Evolutionary conservation across 495 filamentous ascomycete genomes (phyloP), one percentile per base, ranked within the genome.

Genomic region (Penicilliopsis zonata): DNA sequence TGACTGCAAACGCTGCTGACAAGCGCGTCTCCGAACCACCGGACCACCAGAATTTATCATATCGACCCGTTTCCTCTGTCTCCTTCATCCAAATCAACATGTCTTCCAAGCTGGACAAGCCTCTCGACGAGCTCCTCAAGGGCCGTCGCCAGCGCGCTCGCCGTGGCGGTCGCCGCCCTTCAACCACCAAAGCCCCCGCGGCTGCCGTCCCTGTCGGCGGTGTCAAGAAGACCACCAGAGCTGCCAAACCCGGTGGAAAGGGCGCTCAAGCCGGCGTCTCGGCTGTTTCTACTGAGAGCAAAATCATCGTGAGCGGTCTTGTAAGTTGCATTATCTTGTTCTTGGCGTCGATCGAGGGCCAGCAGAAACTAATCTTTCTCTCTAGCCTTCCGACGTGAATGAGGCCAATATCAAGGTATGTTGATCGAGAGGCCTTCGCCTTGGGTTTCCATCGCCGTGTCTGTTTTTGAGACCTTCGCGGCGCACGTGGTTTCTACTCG

Each of bases 351-450:
- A 24, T 7, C 6, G 22, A 7, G n/a, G n/a, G n/a, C n/a, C n/a
- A n/a, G n/a, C n/a, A n/a, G n/a, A n/a, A n/a, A n/a, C n/a, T n/a
- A n/a, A n/a, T n/a, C n/a, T n/a, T n/a, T n/a, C 33, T 33, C 10
- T 24, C 10, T 42, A 96, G 86, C 90, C 90, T 52, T 69, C 72
- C 63, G 90, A 98, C 79, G 85, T 98, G 58, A 80, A 72, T 65
- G 90, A 95, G 67, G 63, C 52, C 58, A 82, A 85, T 76, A 86
- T 98, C 67, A 95, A 96, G 92, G 90, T 98, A 98, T 86, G 90
- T 96, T 84, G 76, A 80, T 61, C 54, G 57, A 68, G 53, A 70
- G 69, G 63, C 59, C 61, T 53, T 49, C 59, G 55, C 61, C 55
- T 66, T 70, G 56, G 67, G 60, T 59, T 63, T 62, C 55, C 52